Evolutionary conservation across 169 alveolate species (phyloP).

Genomic region (Plasmodium sp.): DNA sequence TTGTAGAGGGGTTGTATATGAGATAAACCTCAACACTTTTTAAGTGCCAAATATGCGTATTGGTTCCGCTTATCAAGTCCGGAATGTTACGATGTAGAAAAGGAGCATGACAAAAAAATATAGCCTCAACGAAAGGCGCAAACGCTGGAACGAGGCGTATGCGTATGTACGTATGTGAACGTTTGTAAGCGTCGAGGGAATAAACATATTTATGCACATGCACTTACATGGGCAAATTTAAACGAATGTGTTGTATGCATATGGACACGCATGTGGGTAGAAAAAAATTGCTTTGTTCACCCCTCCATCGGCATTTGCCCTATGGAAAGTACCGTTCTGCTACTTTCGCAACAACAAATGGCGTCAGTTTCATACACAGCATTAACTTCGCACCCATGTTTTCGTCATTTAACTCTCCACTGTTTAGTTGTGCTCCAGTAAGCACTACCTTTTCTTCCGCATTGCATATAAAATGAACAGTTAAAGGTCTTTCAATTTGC

Average conservation of each 20-base stretch:
- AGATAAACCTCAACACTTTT: not conserved
- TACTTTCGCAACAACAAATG: not conserved
- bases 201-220: not conserved
- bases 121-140: not conserved
- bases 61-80: not conserved
- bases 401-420: not conserved
- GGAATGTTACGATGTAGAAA: not conserved
- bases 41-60: not conserved
- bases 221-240: not conserved
- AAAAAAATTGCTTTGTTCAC: not conserved
- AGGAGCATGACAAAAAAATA: not conserved
- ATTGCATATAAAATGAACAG: not conserved
- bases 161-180: not conserved
- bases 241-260: not conserved
- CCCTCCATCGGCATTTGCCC: not conserved
- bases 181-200: not conserved
- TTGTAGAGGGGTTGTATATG: not conserved
- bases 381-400: not conserved
- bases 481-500: not conserved
- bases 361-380: not conserved
- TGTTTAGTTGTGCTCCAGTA: not conserved
- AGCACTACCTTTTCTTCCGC: not conserved
- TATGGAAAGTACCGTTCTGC: not conserved
- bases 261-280: not conserved
- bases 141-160: not conserved